Evolutionary conservation across 2,329 filamentous ascomycete genomes (phyloP), one percentile per base, ranked within the genome.

Genomic region (Colletotrichum cordylinicola): DNA sequence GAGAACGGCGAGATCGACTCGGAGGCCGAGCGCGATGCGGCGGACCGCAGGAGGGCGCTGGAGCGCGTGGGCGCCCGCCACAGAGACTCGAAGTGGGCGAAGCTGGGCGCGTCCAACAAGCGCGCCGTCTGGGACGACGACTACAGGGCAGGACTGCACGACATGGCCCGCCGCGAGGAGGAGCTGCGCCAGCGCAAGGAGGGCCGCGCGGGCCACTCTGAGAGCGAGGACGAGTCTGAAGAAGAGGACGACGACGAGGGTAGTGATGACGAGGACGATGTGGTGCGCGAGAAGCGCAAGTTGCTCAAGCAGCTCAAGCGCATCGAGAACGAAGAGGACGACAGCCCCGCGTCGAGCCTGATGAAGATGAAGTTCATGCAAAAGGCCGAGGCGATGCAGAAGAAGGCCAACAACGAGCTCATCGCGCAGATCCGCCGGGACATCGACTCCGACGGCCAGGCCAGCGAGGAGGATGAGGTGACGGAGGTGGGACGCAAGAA

Each of bases 361-460:
- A 92, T 95, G 84, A 90, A 91, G 67, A 95, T 99, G 93, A 95
- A 95, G 77, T 99, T 99, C 83, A 98, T 99, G 97, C 92, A 94
- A 80, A 95, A 94, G 79, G 95, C 96, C 2, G 96, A 98, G 81
- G 94, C 93, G 33, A 89, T 92, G 48, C 92, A 92, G 80, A 96
- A 93, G 83, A 91, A 93, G 77, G 91, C 92, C 73, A 98, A 98
- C 79, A 95, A 98, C 80, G 94, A 94, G 72, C 91, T 95, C 72
- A 86, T 95, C 15, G 89, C 88, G 56, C 89, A 92, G 79, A 91
- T 98, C 65, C 90, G 93, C 65, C 91, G 92, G 72, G 94, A 96
- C 64, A 87, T 98, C 56, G 92, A 93, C 33, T 93, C 92, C 7
- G 88, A 91, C 24, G 86, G 86, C n/a, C 88, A 88, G 78, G 84